Percentiles rank a stretch among this genome's conserved stretches.
Conservation (phyloP, 495 filamentous ascomycete species). For the Lasiosphaeria hispida region DNA sequence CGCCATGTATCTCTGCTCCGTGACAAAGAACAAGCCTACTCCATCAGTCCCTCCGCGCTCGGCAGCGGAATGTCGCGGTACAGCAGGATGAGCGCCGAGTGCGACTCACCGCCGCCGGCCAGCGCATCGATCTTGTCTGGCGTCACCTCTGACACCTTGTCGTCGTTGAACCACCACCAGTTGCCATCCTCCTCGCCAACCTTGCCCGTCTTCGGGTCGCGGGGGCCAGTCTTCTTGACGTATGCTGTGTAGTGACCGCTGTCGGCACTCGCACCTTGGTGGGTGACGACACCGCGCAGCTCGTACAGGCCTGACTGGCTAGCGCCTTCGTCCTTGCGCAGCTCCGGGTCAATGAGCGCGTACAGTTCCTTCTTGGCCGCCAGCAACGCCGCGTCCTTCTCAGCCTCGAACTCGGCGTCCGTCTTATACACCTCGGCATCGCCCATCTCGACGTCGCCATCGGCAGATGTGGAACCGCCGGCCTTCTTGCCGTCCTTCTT, state of each 20-base stretch:
- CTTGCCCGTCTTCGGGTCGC: slow-evolving; percentile 67
- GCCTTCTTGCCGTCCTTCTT: slow-evolving; percentile 44
- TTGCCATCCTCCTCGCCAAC: slow-evolving; percentile 79
- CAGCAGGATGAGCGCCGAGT: slow-evolving; percentile 89
- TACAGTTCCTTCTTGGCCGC: slow-evolving; percentile 82
- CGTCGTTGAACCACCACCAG: slow-evolving; percentile 99
- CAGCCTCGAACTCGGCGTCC: slow-evolving; percentile 85
- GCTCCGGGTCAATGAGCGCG: slow-evolving; percentile 65
- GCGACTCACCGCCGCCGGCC: slow-evolving; percentile 91
- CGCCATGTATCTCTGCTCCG: no score
- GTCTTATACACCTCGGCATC: slow-evolving; percentile 69
- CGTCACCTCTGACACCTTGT: slow-evolving; percentile 92
- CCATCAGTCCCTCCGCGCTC: slow-evolving; percentile 40
- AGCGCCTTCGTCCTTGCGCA: slow-evolving; percentile 72
- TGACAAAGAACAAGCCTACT: slow-evolving; percentile 6
- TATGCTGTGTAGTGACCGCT: slow-evolving; percentile 98
- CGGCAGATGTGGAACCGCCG: slow-evolving; percentile 22
- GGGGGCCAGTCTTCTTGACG: slow-evolving; percentile 79
- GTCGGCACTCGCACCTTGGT: slow-evolving; percentile 94
- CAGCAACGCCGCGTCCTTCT: slow-evolving; percentile 68
- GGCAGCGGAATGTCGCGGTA: slow-evolving; percentile 77
- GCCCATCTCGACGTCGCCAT: slow-evolving; percentile 65
- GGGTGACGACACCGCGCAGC: slow-evolving; percentile 90
- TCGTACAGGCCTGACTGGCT: slow-evolving; percentile 95
- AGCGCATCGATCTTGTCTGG: slow-evolving; percentile 86